These are phyloP conservation scores for Paecilomyces formosus DNA, from an alignment of 2,329 filamentous ascomycete genomes.

Conservation along the genomic window DNA sequence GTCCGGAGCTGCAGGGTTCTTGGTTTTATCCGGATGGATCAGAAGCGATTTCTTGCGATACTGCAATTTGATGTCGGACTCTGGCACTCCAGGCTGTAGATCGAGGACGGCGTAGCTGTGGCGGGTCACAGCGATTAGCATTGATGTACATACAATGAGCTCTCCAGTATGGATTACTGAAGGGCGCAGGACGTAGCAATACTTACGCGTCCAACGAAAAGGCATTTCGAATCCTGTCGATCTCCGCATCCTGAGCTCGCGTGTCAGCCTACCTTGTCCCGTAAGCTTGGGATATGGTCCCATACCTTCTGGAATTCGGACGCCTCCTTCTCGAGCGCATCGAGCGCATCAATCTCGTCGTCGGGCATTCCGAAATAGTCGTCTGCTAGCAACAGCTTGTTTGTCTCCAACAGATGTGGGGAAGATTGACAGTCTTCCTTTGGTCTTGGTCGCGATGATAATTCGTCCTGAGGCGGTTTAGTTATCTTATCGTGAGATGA, in stretches of 20 bases:
- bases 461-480: neutral
- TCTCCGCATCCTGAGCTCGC: conserved; percentile 70
- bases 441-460: neutral
- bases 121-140: neutral
- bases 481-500: conserved; percentile 27
- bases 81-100: conserved; percentile 87
- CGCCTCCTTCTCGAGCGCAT: conserved; percentile 72
- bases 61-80: conserved; percentile 87
- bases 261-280: conserved; percentile 10
- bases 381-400: neutral
- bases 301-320: conserved; percentile 84
- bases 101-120: conserved; percentile 83
- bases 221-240: conserved; percentile 84
- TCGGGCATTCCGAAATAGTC: conserved; percentile 41
- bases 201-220: conserved; percentile 70
- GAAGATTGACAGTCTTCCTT: neutral
- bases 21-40: conserved; percentile 97
- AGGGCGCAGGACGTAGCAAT: too few relatives aligned
- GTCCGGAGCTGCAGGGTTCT: conserved; percentile 82
- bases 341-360: conserved; percentile 67
- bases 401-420: neutral
- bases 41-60: conserved; percentile 98
- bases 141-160: neutral
- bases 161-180: neutral
- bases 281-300: neutral